Evolutionary conservation across 1,139 yeast genomes (phyloP).

Genomic region (Pichia sp.): DNA sequence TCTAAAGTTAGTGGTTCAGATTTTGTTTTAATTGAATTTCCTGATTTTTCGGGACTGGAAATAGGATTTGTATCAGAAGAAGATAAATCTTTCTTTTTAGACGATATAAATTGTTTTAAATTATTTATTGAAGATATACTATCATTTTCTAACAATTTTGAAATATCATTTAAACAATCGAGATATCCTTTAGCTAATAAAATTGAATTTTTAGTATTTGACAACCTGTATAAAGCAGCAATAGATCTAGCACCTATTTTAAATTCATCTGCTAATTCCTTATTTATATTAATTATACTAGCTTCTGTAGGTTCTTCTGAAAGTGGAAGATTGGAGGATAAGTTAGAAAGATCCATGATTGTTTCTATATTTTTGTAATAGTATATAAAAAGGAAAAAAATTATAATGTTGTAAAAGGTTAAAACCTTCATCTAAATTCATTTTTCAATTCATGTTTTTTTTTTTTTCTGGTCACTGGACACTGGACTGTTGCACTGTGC

Average conservation of each 20-base stretch:
- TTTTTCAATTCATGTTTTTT: no score
- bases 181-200: slow-evolving; percentile 49
- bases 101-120: slow-evolving; percentile 3
- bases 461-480: no score
- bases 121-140: slow-evolving; percentile 1
- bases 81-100: slow-evolving; percentile 5
- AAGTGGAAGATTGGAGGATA: slow-evolving; percentile 46
- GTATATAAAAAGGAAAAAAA: not conserved
- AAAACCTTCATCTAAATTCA: no score
- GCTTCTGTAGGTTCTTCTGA: slow-evolving; percentile 41
- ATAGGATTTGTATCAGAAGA: not conserved
- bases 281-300: slow-evolving; percentile 38
- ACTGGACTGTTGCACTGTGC: no score
- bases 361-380: no score
- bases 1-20: slow-evolving; percentile 26
- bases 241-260: slow-evolving; percentile 61
- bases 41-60: not conserved
- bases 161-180: slow-evolving; percentile 49
- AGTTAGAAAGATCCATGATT: slow-evolving; percentile 48
- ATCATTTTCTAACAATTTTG: slow-evolving; percentile 35
- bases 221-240: slow-evolving; percentile 51
- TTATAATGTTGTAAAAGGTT: not conserved
- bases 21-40: not conserved
- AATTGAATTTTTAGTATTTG: slow-evolving; percentile 40
- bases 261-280: slow-evolving; percentile 46